Percentiles rank a stretch among this genome's conserved stretches.
These are phyloP conservation scores for Euclidium syriacum DNA, from an alignment of 345 rosid genomes.

Conservation along the genomic window DNA sequence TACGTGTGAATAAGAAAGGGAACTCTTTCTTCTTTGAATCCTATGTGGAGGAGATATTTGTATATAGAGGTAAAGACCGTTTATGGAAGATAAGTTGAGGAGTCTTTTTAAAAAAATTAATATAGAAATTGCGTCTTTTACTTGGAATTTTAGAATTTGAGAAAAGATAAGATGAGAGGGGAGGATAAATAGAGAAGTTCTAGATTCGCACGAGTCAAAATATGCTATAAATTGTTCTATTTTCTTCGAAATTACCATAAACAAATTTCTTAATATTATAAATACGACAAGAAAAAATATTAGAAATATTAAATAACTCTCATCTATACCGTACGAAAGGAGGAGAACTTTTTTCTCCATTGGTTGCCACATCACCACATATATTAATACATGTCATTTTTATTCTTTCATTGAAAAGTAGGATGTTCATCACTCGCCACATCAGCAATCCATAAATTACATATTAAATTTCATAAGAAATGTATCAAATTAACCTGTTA, in stretches of 20 bases:
- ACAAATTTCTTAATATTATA: not conserved
- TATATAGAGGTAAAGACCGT: not conserved
- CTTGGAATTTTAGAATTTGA: slow-evolving; percentile 1
- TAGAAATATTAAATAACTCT: no score
- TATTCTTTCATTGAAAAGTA: no score
- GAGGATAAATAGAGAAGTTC: not conserved
- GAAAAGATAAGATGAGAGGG: not conserved
- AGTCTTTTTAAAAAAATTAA: not conserved
- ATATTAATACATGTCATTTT: no score
- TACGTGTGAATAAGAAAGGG: slow-evolving; percentile 13
- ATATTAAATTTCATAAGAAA: no score
- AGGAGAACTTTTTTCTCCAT: no score
- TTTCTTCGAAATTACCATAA: not conserved
- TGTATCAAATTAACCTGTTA: no score
- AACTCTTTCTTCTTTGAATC: not conserved
- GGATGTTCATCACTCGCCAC: no score
- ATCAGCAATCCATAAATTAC: no score
- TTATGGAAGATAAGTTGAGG: slow-evolving; percentile 8
- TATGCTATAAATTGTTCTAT: not conserved
- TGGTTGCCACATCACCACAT: no score
- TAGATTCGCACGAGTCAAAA: slow-evolving; percentile 6
- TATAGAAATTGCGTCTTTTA: slow-evolving; percentile 9
- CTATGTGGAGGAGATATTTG: slow-evolving; percentile 2
- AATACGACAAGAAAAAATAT: no score
- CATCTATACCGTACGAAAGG: no score